Base-by-base conservation (phyloP, 75 land plant genomes). In the Adiantum capillusveneris region DNA sequence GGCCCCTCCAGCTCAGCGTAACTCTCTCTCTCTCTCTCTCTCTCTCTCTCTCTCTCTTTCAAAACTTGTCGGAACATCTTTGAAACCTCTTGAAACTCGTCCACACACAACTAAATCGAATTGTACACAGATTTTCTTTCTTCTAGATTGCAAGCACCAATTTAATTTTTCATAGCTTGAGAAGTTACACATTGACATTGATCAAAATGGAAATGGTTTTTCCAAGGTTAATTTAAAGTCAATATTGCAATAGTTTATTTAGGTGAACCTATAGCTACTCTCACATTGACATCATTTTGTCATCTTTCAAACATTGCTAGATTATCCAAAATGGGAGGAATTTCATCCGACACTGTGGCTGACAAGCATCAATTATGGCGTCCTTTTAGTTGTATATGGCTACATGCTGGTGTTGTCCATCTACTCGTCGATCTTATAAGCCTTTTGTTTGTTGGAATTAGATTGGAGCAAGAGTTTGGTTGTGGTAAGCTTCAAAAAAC, bases 351-450 rank as follows among this genome's bases (percentile, higher is more conserved):
- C 53, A 75, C 65, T 34, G 75, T 81, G n/a, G 80, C 79, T 17
- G 55, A 75, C 50, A 5, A 57, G 26, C 63, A 65, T 28, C 75
- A 73, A 42, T 59, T 58, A 18, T 85, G 88, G 88, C 76, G 88
- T 11, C 69, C 82, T 18, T 60, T 85, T 30, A 60, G 74, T 19
- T 74, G 67, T 31, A 54, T 66, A 5, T 76, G 80, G 78, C 65
- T 85, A 19, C 88, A 85, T 63, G 84, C 77, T 27, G 82, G 88
- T 0, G 60, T 65, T 11, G 42, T 85, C 46, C 88, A 85, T 44
- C 44, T 85, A 11, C n/a, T 73, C 1, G 58, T 76, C 36, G 82
- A 81, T 58, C 67, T 85, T 54, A 6, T 69, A 36, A 60, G 84
- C 42, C 68, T 78, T 1, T 34, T 81, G 11, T 58, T 75, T 50